These are phyloP conservation scores for Coccomyxa sp. DNA, from an alignment of 139 green algal species.

Conservation along the genomic window DNA sequence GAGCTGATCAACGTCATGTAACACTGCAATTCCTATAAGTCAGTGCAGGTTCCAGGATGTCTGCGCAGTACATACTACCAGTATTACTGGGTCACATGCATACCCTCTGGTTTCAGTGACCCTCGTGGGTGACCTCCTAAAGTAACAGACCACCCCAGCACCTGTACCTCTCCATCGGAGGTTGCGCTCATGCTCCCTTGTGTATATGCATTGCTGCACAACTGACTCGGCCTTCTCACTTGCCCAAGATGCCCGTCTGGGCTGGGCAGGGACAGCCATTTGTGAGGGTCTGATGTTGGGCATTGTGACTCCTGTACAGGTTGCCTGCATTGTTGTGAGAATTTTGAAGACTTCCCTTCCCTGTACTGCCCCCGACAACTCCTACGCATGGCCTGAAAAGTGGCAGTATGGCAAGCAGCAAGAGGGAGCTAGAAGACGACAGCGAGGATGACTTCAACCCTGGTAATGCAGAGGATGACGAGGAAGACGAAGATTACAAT, in stretches of 20 bases:
- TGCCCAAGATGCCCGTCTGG: neutral
- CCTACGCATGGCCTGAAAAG: neutral
- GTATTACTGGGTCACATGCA: neutral
- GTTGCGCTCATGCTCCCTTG: neutral
- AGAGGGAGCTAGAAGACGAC: constrained; percentile 1
- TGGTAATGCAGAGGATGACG: constrained; percentile 22
- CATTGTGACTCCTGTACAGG: neutral
- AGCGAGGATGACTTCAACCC: constrained; percentile 11
- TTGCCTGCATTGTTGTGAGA: neutral
- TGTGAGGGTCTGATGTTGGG: neutral
- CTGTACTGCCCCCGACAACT: neutral
- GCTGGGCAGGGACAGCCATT: too few relatives aligned
- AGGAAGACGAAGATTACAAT: constrained; percentile 34
- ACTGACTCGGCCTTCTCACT: neutral
- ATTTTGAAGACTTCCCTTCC: neutral
- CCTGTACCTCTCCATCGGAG: too few relatives aligned
- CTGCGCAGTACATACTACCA: neutral
- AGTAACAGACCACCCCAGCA: too few relatives aligned
- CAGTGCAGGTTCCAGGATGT: too few relatives aligned
- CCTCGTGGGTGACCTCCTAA: neutral
- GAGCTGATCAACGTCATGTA: too few relatives aligned
- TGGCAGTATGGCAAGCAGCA: neutral
- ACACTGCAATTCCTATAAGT: too few relatives aligned
- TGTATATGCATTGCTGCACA: neutral
- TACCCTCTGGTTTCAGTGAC: neutral